Percentiles rank a stretch among this genome's conserved stretches.
Evolutionary conservation across 371 early-diverging fungal genomes (phyloP).

Genomic region (Blakeslea trispora): DNA sequence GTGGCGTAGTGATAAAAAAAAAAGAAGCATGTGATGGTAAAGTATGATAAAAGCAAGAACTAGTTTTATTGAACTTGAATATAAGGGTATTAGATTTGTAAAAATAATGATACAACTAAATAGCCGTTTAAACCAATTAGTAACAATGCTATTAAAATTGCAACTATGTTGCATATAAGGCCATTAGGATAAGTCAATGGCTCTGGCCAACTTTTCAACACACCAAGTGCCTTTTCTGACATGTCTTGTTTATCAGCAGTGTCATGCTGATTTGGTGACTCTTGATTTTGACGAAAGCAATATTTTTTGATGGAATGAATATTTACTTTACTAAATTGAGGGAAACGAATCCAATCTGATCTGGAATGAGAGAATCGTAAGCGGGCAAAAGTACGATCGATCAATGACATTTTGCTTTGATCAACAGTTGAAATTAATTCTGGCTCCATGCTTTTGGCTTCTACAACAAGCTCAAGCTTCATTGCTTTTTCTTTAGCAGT

Average conservation of each 20-base stretch:
- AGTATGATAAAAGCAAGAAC: too few relatives aligned
- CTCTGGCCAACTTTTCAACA: slow-evolving; percentile 19
- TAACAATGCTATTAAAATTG: slow-evolving; percentile 48
- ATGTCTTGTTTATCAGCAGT: not conserved
- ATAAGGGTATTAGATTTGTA: not conserved
- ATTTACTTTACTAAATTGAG: slow-evolving; percentile 25
- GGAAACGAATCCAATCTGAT: slow-evolving; percentile 23
- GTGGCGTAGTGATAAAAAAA: too few relatives aligned
- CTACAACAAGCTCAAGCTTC: slow-evolving; percentile 42
- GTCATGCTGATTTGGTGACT: too few relatives aligned
- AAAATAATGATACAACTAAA: slow-evolving; percentile 45
- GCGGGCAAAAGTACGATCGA: slow-evolving; percentile 20
- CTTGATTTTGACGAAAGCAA: slow-evolving; percentile 5
- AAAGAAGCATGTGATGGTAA: too few relatives aligned
- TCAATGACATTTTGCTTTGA: slow-evolving; percentile 22
- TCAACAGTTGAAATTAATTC: slow-evolving; percentile 1
- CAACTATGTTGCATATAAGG: slow-evolving; percentile 39
- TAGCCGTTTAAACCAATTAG: slow-evolving; percentile 63
- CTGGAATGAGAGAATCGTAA: slow-evolving; percentile 15
- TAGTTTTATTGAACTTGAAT: too few relatives aligned
- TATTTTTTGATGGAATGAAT: slow-evolving; percentile 13
- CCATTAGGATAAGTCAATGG: slow-evolving; percentile 39
- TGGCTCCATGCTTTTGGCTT: slow-evolving; percentile 10
- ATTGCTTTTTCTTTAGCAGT: slow-evolving; percentile 59
- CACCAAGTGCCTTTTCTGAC: not conserved